Percentiles rank a stretch among this genome's conserved stretches.
Conservation (phyloP, 768 basidiomycete species). For the Lyophyllum decastes region DNA sequence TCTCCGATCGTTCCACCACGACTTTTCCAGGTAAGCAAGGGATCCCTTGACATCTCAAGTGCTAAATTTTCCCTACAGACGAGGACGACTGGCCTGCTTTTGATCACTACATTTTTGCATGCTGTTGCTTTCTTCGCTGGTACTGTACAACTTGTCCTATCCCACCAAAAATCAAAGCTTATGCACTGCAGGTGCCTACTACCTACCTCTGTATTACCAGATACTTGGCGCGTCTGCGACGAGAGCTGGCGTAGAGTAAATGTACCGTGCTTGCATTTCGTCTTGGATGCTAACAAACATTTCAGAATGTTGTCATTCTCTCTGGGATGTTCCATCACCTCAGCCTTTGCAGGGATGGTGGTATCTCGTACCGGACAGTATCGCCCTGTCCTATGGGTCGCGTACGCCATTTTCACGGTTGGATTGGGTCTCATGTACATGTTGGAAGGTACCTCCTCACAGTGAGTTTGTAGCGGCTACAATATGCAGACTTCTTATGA, state of each 20-base stretch:
- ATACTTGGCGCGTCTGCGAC: conserved; percentile 77
- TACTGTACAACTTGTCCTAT: conserved; percentile 14
- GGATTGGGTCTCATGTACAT: conserved; percentile 76
- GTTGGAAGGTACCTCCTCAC: conserved; percentile 58
- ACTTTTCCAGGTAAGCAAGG: conserved; percentile 59
- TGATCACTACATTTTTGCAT: conserved; percentile 63
- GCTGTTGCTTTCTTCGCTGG: conserved; percentile 63
- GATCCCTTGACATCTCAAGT: neutral
- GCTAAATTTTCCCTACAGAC: conserved; percentile 40
- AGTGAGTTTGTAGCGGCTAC: conserved; percentile 30
- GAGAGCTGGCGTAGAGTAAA: conserved; percentile 63
- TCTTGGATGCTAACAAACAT: neutral
- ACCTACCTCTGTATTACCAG: conserved; percentile 80
- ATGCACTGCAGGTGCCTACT: conserved; percentile 47
- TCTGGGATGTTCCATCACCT: conserved; percentile 54
- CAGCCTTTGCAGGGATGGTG: conserved; percentile 57
- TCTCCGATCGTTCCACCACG: conserved; percentile 77
- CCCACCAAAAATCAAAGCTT: neutral
- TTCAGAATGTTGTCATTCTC: conserved; percentile 76
- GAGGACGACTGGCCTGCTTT: conserved; percentile 67
- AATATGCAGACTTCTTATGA: neutral
- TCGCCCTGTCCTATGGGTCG: conserved; percentile 61
- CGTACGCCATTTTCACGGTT: conserved; percentile 56
- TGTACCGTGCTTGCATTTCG: neutral
- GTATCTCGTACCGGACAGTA: conserved; percentile 61